A percentile compares a stretch with the other conserved stretches of the same genome.
Evolutionary conservation across 129 eudicot genomes (phyloP).

Genomic region (Logfia minima): DNA sequence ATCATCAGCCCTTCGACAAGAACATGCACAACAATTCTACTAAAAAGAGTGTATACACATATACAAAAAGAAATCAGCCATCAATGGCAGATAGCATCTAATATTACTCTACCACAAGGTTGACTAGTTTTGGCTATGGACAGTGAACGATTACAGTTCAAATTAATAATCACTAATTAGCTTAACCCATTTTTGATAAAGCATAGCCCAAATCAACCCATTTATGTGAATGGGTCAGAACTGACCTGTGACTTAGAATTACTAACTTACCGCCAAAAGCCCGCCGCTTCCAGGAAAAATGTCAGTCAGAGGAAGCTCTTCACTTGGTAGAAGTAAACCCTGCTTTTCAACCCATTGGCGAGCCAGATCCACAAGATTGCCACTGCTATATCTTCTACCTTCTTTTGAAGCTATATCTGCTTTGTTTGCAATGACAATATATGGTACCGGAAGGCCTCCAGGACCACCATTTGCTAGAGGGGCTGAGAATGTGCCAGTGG

Average conservation of each 20-base stretch:
- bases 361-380: conserved; percentile 31
- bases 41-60: neutral
- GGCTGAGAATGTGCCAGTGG: conserved; percentile 27
- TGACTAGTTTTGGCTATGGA: neutral
- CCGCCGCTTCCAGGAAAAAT: conserved; percentile 31
- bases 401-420: conserved; percentile 32
- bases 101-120: neutral
- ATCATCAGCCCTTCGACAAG: neutral
- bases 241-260: neutral
- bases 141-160: neutral
- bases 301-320: conserved; percentile 30
- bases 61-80: neutral
- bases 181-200: neutral
- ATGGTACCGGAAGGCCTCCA: conserved; percentile 30
- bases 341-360: conserved; percentile 32
- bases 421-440: conserved; percentile 26
- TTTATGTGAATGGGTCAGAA: neutral
- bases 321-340: conserved; percentile 29
- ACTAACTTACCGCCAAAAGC: conserved; percentile 20
- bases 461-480: conserved; percentile 30
- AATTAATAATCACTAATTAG: neutral
- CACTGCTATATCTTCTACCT: conserved; percentile 29
- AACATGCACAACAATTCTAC: neutral
- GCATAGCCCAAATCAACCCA: neutral
- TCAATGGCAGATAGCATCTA: neutral